phyloP scores from a whole-genome alignment of 331 rosid genomes.

The Quercus tomentella region DNA sequence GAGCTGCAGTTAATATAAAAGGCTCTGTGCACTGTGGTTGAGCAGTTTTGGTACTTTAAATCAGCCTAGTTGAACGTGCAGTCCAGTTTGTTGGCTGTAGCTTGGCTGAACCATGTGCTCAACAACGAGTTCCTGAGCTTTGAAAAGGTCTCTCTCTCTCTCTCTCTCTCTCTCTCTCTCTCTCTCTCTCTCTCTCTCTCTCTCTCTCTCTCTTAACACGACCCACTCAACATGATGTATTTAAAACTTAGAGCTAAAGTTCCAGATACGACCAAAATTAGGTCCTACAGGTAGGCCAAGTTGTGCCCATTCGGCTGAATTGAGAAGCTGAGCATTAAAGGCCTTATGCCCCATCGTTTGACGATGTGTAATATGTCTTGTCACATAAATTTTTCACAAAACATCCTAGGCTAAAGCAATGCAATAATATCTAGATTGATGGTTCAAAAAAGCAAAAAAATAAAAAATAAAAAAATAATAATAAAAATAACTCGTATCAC shows the following conservation, averaged over 20 bases:
- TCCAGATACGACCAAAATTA: conserved; percentile 15
- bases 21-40: background rate
- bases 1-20: background rate
- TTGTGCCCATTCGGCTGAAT: conserved; percentile 10
- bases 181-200: background rate
- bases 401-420: background rate
- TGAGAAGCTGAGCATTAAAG: conserved; percentile 8
- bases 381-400: background rate
- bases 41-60: background rate
- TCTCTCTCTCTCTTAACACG: background rate
- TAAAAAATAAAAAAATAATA: too few relatives aligned
- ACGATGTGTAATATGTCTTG: conserved; percentile 3
- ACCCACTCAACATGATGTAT: background rate
- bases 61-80: conserved; percentile 17
- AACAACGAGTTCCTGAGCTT: conserved; percentile 6
- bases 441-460: too few relatives aligned
- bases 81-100: background rate
- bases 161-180: too few relatives aligned
- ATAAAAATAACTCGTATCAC: background rate
- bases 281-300: conserved; percentile 28
- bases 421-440: background rate
- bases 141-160: conserved; percentile 25
- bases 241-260: conserved; percentile 7
- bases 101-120: conserved; percentile 12
- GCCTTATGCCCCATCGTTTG: conserved; percentile 5